Evolutionary conservation across 345 rosid genomes (phyloP).

Genomic region (Carallia pectinifolia): DNA sequence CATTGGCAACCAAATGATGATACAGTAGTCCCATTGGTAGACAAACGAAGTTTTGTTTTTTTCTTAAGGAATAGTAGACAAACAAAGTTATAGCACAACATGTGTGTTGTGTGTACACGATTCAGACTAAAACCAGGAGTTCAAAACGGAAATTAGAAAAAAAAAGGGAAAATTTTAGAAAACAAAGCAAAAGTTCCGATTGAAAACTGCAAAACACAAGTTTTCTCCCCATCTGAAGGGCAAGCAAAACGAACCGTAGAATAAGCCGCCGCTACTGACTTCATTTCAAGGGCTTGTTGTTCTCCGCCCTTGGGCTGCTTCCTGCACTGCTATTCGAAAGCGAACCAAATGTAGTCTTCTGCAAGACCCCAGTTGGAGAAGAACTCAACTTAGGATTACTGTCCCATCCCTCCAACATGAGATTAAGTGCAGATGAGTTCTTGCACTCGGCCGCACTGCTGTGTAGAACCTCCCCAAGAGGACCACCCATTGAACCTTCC

Average conservation of each 20-base stretch:
- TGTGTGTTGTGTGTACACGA: no score
- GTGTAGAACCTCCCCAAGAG: slow-evolving; percentile 70
- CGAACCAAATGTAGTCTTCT: slow-evolving; percentile 60
- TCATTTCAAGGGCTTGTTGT: slow-evolving; percentile 35
- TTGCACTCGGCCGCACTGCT: slow-evolving; percentile 37
- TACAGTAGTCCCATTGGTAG: no score
- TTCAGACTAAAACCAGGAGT: no score
- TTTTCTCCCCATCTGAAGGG: slow-evolving; percentile 3
- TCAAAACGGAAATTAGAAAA: no score
- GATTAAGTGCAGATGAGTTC: slow-evolving; percentile 45
- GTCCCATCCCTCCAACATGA: slow-evolving; percentile 56
- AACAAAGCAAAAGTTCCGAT: neutral
- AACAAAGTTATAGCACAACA: no score
- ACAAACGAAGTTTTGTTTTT: no score
- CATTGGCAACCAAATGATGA: no score
- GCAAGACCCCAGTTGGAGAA: slow-evolving; percentile 82
- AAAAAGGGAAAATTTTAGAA: neutral
- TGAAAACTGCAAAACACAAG: neutral
- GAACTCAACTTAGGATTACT: slow-evolving; percentile 47
- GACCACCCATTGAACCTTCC: slow-evolving; percentile 69
- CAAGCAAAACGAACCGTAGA: slow-evolving; percentile 29
- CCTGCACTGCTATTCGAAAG: slow-evolving; percentile 84
- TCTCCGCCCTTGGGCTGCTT: slow-evolving; percentile 63
- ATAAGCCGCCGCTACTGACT: slow-evolving; percentile 30
- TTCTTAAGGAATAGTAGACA: no score